Evolutionary conservation across 768 basidiomycete species (phyloP), one percentile per base, ranked within the genome.

Genomic region (Mycena leptocephala): DNA sequence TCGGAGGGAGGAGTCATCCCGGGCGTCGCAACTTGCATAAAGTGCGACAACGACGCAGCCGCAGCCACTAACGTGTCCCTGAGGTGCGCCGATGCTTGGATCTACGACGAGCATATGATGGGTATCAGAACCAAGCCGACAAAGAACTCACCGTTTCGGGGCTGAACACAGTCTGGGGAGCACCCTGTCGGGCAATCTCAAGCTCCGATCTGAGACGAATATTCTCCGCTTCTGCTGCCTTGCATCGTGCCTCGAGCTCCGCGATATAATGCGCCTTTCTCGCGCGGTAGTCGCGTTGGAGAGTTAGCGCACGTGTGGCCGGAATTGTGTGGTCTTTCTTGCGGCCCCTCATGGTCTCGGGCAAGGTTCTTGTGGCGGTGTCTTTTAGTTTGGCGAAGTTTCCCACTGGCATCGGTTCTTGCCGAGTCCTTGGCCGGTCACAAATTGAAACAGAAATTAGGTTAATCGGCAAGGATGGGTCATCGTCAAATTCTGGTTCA

Each of bases 211-310:
- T 87, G 53, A 93, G 83, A 37, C 84, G 82, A 1, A 55, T 83
- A 78, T 92, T 93, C 81, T 93, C 92, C 37, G 87, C 89, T 78
- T 93, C 92, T 16, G 87, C 86, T 37, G 81, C 84, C n/a, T 85
- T 86, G 79, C 88, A 89, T 32, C 91, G 89, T 24, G 89, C 86
- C 80, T 93, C 92, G 51, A 93, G 87, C 55, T 90, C 90, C 6
- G 88, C 82, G 61, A 93, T 81, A 82, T 93, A 91, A 69, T 87
- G 87, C 6, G 91, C 90, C 79, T 90, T 91, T 64, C 92, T 87
- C 9, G 92, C 92, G 24, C 92, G 89, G 80, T 93, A 93, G 82
- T 92, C 92, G 14, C 92, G 88, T 81, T 93, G 92, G 78, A 92
- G 91, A 59, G 89, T 86, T 33, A 93, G 87, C 51, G 91, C 88